A percentile compares a stretch with the other conserved stretches of the same genome.
These are phyloP conservation scores for Xylaria nigripes DNA, from an alignment of 495 filamentous ascomycete genomes.

Conservation along the genomic window DNA sequence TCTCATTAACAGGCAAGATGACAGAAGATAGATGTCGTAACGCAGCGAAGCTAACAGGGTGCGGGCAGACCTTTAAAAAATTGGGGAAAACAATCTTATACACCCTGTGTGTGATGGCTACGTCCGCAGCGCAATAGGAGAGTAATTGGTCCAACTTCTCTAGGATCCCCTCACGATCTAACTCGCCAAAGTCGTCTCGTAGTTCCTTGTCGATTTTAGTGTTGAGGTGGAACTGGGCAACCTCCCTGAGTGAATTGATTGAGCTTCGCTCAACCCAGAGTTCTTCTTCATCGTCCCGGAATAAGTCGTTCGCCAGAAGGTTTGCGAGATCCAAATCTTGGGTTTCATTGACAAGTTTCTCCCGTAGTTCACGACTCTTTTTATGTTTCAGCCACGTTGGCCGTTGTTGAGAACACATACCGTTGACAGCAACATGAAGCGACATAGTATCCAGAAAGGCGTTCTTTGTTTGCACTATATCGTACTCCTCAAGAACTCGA, in stretches of 20 bases:
- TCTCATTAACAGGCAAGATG: constrained; percentile 79
- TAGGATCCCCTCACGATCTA: constrained; percentile 60
- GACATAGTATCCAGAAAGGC: constrained; percentile 98
- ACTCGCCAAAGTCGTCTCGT: constrained; percentile 78
- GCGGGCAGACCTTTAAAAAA: constrained; percentile 82
- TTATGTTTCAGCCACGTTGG: constrained; percentile 95
- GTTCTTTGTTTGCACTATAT: constrained; percentile 68
- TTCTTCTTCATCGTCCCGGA: constrained; percentile 81
- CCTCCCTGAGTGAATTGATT: constrained; percentile 89
- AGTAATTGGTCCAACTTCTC: constrained; percentile 70
- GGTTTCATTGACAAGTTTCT: constrained; percentile 66
- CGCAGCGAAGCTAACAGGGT: constrained; percentile 95
- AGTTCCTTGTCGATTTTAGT: constrained; percentile 85
- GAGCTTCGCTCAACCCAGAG: constrained; percentile 92
- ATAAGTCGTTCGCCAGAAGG: constrained; percentile 57
- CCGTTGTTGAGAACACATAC: constrained; percentile 95
- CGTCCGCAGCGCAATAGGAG: constrained; percentile 94
- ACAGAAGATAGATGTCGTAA: constrained; percentile 86
- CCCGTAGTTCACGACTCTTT: constrained; percentile 76
- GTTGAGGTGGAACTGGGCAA: constrained; percentile 92
- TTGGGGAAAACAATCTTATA: constrained; percentile 86
- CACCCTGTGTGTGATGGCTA: constrained; percentile 82
- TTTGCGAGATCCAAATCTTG: constrained; percentile 61
- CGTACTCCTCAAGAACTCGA: constrained; percentile 82
- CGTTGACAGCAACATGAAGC: constrained; percentile 93